Base-by-base conservation (phyloP, 139 green algal species). In the Coelastrella sp. region DNA sequence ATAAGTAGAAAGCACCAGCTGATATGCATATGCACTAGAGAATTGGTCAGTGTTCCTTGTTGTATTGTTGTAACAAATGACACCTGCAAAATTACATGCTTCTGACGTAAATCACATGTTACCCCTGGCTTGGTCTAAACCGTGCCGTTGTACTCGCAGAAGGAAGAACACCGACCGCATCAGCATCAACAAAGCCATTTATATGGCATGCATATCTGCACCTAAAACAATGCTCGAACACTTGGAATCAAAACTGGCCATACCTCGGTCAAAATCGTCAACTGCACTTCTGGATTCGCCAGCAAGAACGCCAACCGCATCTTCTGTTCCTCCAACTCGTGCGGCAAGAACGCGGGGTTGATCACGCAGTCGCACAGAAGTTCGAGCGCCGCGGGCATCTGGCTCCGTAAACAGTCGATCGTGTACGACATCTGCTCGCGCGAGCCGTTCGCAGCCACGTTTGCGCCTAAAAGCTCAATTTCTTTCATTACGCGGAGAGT, bases 341-440 rank as follows among this genome's bases (percentile, higher is more conserved):
- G 16, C 4, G n/a, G 32, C 13, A 87, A 54, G 17, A 95, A 92
- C 4, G 86, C 81, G 0, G 92, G 97, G 93, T 99, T 99, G 2
- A 99, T 83, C 56, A 99, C 97, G 4, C 92, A 92, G 93, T 99
- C 98, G 8, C 93, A 92, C 86, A 99, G 92, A 10, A 99, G 66
- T 94, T 99, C 98, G 78, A 99, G 93, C 4, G 96, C 95, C 66
- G 97, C 95, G 4, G 98, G 95, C 19, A 97, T 47, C 77, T 94
- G 93, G 10, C 94, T 97, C 91, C 97, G 96, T 58, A 97, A 88
- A 68, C 93, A 96, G 91, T 99, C 98, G 22, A 98, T 96, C 73
- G 95, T 98, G 96, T 99, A 99, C 8, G 92, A 95, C 94, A 99
- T 98, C 95, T 97, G 96, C 90, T 98, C 97, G 11, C 95, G 85